These are phyloP conservation scores for Ploettnerulaceae sp. DNA, from an alignment of 2,329 filamentous ascomycete genomes.

Conservation along the genomic window DNA sequence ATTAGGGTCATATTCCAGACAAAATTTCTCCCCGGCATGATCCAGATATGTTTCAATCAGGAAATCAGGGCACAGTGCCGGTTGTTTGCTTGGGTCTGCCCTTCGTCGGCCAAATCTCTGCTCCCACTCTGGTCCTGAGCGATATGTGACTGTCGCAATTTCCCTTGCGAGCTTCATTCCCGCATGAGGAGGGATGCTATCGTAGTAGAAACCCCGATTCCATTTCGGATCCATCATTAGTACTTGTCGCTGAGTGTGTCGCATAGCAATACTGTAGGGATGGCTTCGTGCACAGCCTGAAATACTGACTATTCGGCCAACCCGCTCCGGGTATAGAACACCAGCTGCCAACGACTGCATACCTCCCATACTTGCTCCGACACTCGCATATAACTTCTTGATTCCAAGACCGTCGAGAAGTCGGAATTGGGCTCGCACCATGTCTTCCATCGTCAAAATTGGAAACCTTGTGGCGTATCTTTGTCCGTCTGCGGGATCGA, in stretches of 20 bases:
- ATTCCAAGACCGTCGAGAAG: slow-evolving; percentile 78
- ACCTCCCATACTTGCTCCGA: slow-evolving; percentile 95
- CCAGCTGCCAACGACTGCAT: slow-evolving; percentile 94
- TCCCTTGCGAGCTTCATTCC: slow-evolving; percentile 98
- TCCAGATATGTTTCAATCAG: slow-evolving; percentile 97
- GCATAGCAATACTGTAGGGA: slow-evolving; percentile 97
- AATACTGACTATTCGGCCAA: slow-evolving; percentile 80
- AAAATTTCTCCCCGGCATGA: slow-evolving; percentile 97
- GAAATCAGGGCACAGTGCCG: slow-evolving; percentile 94
- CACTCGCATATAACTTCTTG: slow-evolving; percentile 77
- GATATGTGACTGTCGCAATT: slow-evolving; percentile 96
- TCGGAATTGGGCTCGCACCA: slow-evolving; percentile 93
- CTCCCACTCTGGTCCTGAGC: slow-evolving; percentile 96
- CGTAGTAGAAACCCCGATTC: slow-evolving; percentile 93
- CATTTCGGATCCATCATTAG: slow-evolving; percentile 99
- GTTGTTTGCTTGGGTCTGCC: slow-evolving; percentile 79
- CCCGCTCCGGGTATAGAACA: slow-evolving; percentile 73
- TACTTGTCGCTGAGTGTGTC: slow-evolving; percentile 94
- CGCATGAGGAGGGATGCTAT: slow-evolving; percentile 79
- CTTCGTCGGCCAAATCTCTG: slow-evolving; percentile 83
- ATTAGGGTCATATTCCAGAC: slow-evolving; percentile 92
- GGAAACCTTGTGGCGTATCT: slow-evolving; percentile 92
- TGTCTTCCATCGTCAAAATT: slow-evolving; percentile 92
- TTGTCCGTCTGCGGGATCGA: slow-evolving; percentile 83
- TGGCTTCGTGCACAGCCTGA: slow-evolving; percentile 92